Percentiles rank a stretch among this genome's conserved stretches.
phyloP scores from a whole-genome alignment of 2,329 filamentous ascomycete species.

The Helotiales sp. region DNA sequence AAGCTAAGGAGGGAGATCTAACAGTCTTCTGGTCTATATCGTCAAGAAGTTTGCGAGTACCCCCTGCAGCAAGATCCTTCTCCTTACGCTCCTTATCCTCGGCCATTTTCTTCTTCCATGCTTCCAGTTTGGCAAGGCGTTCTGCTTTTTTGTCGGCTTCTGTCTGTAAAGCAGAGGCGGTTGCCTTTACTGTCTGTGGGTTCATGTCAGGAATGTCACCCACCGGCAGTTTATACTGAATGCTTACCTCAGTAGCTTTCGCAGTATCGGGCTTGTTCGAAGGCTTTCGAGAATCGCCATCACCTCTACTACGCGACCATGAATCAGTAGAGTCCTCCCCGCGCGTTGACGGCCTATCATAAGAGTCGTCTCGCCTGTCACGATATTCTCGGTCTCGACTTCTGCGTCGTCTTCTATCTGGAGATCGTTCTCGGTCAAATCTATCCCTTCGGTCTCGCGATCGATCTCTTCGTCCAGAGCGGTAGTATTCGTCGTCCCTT shows the following conservation, averaged over 20 bases:
- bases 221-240: not conserved
- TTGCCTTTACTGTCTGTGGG: constrained; percentile 53
- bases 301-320: constrained; percentile 63
- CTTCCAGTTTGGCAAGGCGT: constrained; percentile 77
- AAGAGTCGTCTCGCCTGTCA: constrained; percentile 71
- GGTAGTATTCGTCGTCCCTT: constrained; percentile 65
- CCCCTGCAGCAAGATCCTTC: constrained; percentile 64
- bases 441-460: constrained; percentile 62
- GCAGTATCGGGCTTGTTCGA: constrained; percentile 48
- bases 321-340: constrained; percentile 73
- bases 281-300: constrained; percentile 60
- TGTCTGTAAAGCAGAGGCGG: constrained; percentile 52
- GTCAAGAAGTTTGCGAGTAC: constrained; percentile 66
- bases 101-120: constrained; percentile 86
- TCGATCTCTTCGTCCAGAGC: constrained; percentile 60
- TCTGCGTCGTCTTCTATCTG: constrained; percentile 56
- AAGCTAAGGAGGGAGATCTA: constrained; percentile 40
- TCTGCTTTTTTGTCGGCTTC: constrained; percentile 80
- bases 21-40: constrained; percentile 72
- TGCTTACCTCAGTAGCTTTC: constrained; percentile 59
- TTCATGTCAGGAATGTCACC: constrained; percentile 13
- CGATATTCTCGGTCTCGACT: constrained; percentile 71
- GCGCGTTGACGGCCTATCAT: constrained; percentile 62
- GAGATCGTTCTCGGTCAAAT: constrained; percentile 59
- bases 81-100: constrained; percentile 74